Evolutionary conservation across 805 yeast species (phyloP).

Genomic region (Lipomyces starkeyi): DNA sequence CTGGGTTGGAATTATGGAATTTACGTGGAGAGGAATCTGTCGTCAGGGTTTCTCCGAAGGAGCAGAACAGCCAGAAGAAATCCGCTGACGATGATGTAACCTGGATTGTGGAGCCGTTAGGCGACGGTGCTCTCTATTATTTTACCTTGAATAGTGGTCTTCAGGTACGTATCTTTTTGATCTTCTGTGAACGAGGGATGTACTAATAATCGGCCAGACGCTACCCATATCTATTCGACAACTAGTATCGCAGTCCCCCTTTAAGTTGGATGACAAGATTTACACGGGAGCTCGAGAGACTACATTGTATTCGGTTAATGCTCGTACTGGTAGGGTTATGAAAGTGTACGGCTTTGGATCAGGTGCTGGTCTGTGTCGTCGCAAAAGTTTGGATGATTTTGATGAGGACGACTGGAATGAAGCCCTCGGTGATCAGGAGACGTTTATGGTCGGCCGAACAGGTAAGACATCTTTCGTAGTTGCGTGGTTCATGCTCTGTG

Average conservation of each 20-base stretch:
- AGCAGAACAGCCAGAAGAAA: constrained; percentile 33
- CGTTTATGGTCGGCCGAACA: constrained; percentile 30
- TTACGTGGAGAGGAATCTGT: constrained; percentile 68
- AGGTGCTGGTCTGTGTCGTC: constrained; percentile 41
- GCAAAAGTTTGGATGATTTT: constrained; percentile 8
- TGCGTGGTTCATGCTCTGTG: constrained; percentile 27
- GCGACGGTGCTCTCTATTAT: constrained; percentile 81
- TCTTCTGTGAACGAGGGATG: neutral
- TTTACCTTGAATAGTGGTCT: constrained; percentile 78
- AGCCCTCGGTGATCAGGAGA: constrained; percentile 21
- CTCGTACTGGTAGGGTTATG: constrained; percentile 73
- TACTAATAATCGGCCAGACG: constrained; percentile 40
- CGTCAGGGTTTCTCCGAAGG: constrained; percentile 51
- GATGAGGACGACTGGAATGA: constrained; percentile 35
- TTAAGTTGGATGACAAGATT: constrained; percentile 71
- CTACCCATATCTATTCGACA: constrained; percentile 81
- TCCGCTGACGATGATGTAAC: constrained; percentile 50
- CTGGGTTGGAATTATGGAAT: constrained; percentile 81
- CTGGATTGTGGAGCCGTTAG: constrained; percentile 91
- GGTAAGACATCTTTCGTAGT: constrained; percentile 8
- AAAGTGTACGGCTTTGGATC: constrained; percentile 68
- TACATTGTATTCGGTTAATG: constrained; percentile 73
- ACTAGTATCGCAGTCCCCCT: constrained; percentile 82
- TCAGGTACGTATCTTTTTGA: constrained; percentile 50
- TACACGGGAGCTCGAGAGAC: constrained; percentile 87